Evolutionary conservation across 805 yeast genomes (phyloP).

Genomic region (Candida caryicola): DNA sequence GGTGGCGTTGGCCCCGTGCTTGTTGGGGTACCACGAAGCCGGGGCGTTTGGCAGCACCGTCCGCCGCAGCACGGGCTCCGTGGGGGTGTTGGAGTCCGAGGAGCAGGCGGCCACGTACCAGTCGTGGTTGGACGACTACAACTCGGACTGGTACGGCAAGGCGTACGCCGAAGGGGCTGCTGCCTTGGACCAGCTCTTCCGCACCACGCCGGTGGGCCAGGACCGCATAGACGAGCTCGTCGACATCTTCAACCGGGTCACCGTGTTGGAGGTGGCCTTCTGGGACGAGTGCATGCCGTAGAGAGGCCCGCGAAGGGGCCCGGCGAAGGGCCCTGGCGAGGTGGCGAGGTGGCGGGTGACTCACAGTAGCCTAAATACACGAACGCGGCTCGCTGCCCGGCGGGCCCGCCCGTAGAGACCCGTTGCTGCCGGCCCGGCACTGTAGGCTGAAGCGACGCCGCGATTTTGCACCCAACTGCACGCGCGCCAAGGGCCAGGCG

Average conservation of each 20-base stretch:
- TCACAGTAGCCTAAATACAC: too few relatives aligned
- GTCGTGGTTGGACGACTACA: conserved; percentile 64
- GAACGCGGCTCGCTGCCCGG: too few relatives aligned
- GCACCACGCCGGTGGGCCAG: conserved; percentile 29
- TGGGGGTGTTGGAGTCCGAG: conserved; percentile 18
- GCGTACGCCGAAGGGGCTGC: conserved; percentile 52
- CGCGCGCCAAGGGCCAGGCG: too few relatives aligned
- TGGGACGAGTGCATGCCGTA: conserved; percentile 52
- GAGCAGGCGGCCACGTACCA: conserved; percentile 32
- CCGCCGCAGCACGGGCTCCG: conserved; percentile 15
- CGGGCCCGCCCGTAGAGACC: too few relatives aligned
- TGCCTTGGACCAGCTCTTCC: conserved; percentile 45
- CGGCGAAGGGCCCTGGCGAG: too few relatives aligned
- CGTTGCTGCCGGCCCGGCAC: too few relatives aligned
- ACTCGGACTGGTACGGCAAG: conserved; percentile 52
- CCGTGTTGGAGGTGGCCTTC: conserved; percentile 59
- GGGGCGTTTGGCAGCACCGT: conserved; percentile 31
- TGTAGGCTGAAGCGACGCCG: too few relatives aligned
- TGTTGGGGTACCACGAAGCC: conserved; percentile 69
- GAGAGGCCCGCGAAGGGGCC: too few relatives aligned
- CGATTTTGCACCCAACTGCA: too few relatives aligned
- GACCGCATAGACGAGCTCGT: conserved; percentile 51
- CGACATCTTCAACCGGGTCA: conserved; percentile 57
- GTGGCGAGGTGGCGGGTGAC: too few relatives aligned
- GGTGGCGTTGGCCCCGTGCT: conserved; percentile 71